A percentile compares a stretch with the other conserved stretches of the same genome.
These are phyloP conservation scores for Pilobolus umbonatus DNA, from an alignment of 192 early-diverging fungal genomes.

Conservation along the genomic window DNA sequence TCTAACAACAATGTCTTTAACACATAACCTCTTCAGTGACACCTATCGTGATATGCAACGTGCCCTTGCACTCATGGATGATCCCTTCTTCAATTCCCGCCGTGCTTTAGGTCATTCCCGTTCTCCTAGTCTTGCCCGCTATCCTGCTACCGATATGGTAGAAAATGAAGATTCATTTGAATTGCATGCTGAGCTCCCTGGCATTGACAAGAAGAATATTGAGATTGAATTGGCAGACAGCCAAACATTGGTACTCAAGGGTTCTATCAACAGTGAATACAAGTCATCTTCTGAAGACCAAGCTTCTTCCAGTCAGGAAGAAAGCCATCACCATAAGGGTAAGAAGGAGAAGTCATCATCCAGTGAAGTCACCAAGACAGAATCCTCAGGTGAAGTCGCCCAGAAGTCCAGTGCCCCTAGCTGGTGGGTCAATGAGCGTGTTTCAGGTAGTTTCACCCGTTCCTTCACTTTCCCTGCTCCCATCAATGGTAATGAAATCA, in stretches of 20 bases:
- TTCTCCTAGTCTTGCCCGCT: background rate
- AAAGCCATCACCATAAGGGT: too few relatives aligned
- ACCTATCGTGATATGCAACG: conserved; percentile 25
- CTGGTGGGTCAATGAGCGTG: conserved; percentile 20
- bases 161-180: conserved; percentile 30
- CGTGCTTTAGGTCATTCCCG: conserved; percentile 10
- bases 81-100: conserved; percentile 18
- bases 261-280: conserved; percentile 10
- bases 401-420: conserved; percentile 13
- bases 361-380: background rate
- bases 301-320: background rate
- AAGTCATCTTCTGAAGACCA: background rate
- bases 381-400: background rate
- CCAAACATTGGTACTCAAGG: conserved; percentile 27
- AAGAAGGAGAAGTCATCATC: background rate
- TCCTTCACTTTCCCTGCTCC: conserved; percentile 18
- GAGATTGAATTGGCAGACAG: conserved; percentile 26
- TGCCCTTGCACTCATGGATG: conserved; percentile 28
- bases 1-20: conserved; percentile 23
- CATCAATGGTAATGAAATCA: conserved; percentile 12
- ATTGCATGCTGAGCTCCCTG: conserved; percentile 33
- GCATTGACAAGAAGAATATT: conserved; percentile 33
- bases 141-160: conserved; percentile 29
- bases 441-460: conserved; percentile 13
- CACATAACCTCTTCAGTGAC: conserved; percentile 17